A percentile compares a stretch with the other conserved stretches of the same genome.
Conservation (phyloP, 495 filamentous ascomycete genomes). For the Cryomyces minteri region DNA sequence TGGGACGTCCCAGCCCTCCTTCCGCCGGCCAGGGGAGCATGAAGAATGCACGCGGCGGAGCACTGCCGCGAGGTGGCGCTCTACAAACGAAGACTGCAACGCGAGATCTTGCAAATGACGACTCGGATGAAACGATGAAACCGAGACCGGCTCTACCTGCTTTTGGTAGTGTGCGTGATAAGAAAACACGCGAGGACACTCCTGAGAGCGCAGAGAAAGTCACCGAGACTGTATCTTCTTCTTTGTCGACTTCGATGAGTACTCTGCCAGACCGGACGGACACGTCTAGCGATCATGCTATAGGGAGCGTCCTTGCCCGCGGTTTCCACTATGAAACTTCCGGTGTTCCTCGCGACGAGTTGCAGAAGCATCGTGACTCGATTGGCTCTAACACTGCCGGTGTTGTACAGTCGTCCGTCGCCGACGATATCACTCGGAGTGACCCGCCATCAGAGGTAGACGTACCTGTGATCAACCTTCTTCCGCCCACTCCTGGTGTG, state of each 20-base stretch:
- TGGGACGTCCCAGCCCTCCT: slow-evolving; percentile 15
- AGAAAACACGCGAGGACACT: slow-evolving; percentile 9
- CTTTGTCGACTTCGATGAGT: slow-evolving; percentile 10
- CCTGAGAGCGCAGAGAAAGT: slow-evolving; percentile 17
- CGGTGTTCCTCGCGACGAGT: too few relatives aligned
- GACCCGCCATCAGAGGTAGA: too few relatives aligned
- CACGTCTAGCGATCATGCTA: slow-evolving; percentile 35
- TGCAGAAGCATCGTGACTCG: too few relatives aligned
- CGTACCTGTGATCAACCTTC: too few relatives aligned
- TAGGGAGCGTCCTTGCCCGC: slow-evolving; percentile 39
- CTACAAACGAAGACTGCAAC: background rate
- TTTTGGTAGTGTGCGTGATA: slow-evolving; percentile 52
- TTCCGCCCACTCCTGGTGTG: too few relatives aligned
- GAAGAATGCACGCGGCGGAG: background rate
- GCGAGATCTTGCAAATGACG: slow-evolving; percentile 23
- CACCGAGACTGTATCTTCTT: slow-evolving; percentile 19
- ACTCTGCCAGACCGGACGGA: slow-evolving; percentile 6
- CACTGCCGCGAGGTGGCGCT: background rate
- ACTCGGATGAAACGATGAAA: slow-evolving; percentile 47
- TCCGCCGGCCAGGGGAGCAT: background rate
- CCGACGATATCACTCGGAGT: too few relatives aligned
- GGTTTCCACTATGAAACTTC: slow-evolving; percentile 10
- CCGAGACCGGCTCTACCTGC: slow-evolving; percentile 62
- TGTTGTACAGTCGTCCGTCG: too few relatives aligned
- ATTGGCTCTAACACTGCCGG: too few relatives aligned